phyloP scores from a whole-genome alignment of 345 rosid genomes.

The Erodium maritimum region DNA sequence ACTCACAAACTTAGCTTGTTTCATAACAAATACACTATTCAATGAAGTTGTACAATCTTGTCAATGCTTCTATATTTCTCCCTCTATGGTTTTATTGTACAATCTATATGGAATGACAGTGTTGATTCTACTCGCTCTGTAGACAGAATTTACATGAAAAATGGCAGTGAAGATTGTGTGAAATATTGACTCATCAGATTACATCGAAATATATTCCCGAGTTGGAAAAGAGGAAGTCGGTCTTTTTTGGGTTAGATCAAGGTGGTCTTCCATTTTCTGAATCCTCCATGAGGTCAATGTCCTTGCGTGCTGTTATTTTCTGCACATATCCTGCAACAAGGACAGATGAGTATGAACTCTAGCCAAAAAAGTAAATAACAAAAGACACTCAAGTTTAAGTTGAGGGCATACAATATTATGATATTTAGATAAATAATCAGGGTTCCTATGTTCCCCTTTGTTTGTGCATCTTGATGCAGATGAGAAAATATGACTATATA shows the following conservation, averaged over 20 bases:
- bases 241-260: conserved; percentile 15
- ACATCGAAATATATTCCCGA: conserved; percentile 4
- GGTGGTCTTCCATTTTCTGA: conserved; percentile 63
- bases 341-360: not conserved
- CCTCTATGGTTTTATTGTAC: too few relatives aligned
- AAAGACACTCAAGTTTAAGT: not conserved
- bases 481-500: not conserved
- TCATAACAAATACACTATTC: too few relatives aligned
- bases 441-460: too few relatives aligned
- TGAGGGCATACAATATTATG: not conserved
- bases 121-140: too few relatives aligned
- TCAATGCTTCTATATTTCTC: too few relatives aligned
- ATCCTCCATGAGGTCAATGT: conserved; percentile 77
- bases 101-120: too few relatives aligned
- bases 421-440: too few relatives aligned
- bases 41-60: too few relatives aligned
- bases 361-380: not conserved
- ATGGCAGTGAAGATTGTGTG: not conserved
- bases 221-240: not conserved
- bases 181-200: conserved; percentile 13
- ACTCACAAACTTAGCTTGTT: too few relatives aligned
- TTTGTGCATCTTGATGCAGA: not conserved
- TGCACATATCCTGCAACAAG: conserved; percentile 73
- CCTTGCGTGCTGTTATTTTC: conserved; percentile 78
- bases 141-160: conserved; percentile 5